A percentile compares a stretch with the other conserved stretches of the same genome.
Evolutionary conservation across 2,329 filamentous ascomycete species (phyloP).

Genomic region (Leptographium lundbergii): DNA sequence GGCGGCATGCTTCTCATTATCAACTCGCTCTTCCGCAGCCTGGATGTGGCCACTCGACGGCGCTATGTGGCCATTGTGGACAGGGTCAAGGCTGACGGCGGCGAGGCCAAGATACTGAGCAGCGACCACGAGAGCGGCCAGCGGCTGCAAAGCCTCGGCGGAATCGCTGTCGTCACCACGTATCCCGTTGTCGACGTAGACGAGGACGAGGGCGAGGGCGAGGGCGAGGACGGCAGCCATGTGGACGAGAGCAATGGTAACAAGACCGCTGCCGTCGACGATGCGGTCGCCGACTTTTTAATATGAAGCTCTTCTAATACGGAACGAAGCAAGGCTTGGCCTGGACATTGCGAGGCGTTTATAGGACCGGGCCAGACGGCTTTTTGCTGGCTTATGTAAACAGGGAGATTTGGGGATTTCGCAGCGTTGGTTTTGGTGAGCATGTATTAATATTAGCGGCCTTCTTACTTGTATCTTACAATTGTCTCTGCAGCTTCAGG

Average conservation of each 20-base stretch:
- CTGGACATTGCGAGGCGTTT: not conserved
- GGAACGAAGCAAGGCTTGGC: not conserved
- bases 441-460: not conserved
- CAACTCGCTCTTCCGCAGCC: constrained; percentile 74
- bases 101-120: constrained; percentile 79
- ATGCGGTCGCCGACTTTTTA: not conserved
- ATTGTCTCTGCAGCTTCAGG: too few species aligned
- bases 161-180: constrained; percentile 80
- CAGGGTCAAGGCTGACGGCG: constrained; percentile 73
- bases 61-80: constrained; percentile 80
- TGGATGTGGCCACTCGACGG: constrained; percentile 63
- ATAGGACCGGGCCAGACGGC: too few species aligned
- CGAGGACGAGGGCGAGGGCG: constrained; percentile 13
- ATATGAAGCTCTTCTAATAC: not conserved
- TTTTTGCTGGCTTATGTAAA: not conserved
- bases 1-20: constrained; percentile 78
- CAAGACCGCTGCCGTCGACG: not conserved
- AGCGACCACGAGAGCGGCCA: constrained; percentile 90
- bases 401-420: not conserved
- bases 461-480: not conserved
- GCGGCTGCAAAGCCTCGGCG: constrained; percentile 69
- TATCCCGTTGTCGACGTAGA: constrained; percentile 57
- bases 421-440: not conserved
- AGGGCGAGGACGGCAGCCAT: not conserved
- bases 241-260: constrained; percentile 11